Percentiles rank a stretch among this genome's conserved stretches.
Evolutionary conservation across 495 filamentous ascomycete genomes (phyloP).

Genomic region (Penicillium nucicola): DNA sequence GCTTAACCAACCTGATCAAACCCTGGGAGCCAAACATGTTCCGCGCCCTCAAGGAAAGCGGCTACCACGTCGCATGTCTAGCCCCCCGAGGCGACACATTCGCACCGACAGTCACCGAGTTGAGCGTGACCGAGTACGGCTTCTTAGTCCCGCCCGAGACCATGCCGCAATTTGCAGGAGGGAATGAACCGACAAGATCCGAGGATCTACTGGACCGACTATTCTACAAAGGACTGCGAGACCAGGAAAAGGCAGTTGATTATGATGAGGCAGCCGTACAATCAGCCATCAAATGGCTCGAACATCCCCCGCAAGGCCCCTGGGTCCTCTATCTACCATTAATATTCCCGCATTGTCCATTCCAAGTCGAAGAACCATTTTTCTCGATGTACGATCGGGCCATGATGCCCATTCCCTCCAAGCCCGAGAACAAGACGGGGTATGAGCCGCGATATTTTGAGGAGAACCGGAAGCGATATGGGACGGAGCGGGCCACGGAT

Average conservation of each 20-base stretch:
- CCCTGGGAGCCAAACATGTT: conserved; percentile 29
- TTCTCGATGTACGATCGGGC: conserved; percentile 23
- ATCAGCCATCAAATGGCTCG: conserved; percentile 20
- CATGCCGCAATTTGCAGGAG: conserved; percentile 15
- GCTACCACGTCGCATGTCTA: conserved; percentile 25
- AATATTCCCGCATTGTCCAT: conserved; percentile 26
- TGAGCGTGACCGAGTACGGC: conserved; percentile 24
- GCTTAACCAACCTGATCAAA: conserved; percentile 26
- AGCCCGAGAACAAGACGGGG: conserved; percentile 14
- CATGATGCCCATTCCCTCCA: conserved; percentile 8
- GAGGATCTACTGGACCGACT: conserved; percentile 19
- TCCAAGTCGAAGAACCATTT: conserved; percentile 28
- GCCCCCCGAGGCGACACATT: conserved; percentile 25
- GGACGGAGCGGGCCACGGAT: conserved; percentile 17
- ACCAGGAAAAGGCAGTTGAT: conserved; percentile 16
- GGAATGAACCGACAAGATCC: background rate
- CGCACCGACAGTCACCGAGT: conserved; percentile 22
- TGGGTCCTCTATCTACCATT: conserved; percentile 28
- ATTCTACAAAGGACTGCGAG: conserved; percentile 20
- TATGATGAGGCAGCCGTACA: conserved; percentile 25
- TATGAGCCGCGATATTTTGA: conserved; percentile 25
- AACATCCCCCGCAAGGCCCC: conserved; percentile 20
- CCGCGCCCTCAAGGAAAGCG: conserved; percentile 19
- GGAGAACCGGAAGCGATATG: conserved; percentile 18
- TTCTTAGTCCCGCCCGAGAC: conserved; percentile 27